A percentile compares a stretch with the other conserved stretches of the same genome.
These are phyloP conservation scores for Exophiala spinifera DNA, from an alignment of 2,329 filamentous ascomycete genomes.

Conservation along the genomic window DNA sequence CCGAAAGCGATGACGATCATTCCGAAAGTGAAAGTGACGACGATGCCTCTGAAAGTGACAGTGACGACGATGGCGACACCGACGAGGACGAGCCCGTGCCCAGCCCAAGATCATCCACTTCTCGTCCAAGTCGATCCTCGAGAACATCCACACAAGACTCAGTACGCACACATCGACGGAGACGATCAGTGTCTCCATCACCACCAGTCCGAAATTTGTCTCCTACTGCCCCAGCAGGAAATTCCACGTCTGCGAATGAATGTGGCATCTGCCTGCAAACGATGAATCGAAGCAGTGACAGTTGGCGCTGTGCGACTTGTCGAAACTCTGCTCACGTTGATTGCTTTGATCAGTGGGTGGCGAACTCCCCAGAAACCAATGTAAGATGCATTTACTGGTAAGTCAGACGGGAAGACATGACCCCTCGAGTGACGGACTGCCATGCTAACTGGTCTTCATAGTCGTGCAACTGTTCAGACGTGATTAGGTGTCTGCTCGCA, in stretches of 20 bases:
- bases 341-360: slow-evolving; percentile 7
- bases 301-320: slow-evolving; percentile 4
- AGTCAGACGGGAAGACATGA: neutral
- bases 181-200: neutral
- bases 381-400: slow-evolving; percentile 7
- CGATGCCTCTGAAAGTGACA: too few species aligned
- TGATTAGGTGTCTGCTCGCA: neutral
- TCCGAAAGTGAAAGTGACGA: neutral
- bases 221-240: neutral
- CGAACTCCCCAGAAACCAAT: slow-evolving; percentile 1
- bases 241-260: neutral
- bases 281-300: neutral
- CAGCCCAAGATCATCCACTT: neutral
- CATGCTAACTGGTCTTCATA: neutral
- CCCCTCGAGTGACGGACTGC: too few species aligned
- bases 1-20: neutral
- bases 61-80: neutral
- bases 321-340: slow-evolving; percentile 1
- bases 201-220: neutral
- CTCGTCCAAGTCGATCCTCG: too few species aligned
- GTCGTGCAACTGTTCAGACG: neutral
- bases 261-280: slow-evolving; percentile 2
- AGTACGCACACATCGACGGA: neutral
- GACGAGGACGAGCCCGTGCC: neutral
- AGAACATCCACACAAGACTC: too few species aligned